phyloP scores from a whole-genome alignment of 1,284 basidiomycete species.

The Sporisorium sorghi region DNA sequence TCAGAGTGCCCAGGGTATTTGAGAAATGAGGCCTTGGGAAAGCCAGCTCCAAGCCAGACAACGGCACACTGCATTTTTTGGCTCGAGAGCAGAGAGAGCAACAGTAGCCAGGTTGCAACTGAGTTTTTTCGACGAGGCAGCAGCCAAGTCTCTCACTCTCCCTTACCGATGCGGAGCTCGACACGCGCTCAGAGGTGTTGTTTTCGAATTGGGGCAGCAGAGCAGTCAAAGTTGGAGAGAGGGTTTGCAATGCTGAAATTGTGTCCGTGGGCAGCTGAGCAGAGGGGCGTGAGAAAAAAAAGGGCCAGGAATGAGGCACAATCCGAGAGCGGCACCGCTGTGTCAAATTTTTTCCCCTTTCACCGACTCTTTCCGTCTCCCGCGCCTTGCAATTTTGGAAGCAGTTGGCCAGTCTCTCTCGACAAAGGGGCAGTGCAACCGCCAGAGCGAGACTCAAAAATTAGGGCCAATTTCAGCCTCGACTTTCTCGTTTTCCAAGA shows the following conservation, averaged over 20 bases:
- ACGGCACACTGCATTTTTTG: neutral
- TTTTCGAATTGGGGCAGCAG: slow-evolving; percentile 14
- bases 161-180: slow-evolving; percentile 27
- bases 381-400: neutral
- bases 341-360: slow-evolving; percentile 1
- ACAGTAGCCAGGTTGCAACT: slow-evolving; percentile 20
- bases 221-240: slow-evolving; percentile 17
- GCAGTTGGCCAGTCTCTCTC: slow-evolving; percentile 9
- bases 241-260: slow-evolving; percentile 22
- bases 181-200: slow-evolving; percentile 18
- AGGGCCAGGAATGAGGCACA: slow-evolving; percentile 21
- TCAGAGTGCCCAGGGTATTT: slow-evolving; percentile 16
- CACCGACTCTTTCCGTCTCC: neutral
- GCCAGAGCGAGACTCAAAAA: slow-evolving; percentile 7
- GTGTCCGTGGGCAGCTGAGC: slow-evolving; percentile 1
- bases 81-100: slow-evolving; percentile 17
- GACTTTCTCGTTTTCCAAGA: neutral
- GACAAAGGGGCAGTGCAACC: slow-evolving; percentile 3
- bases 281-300: slow-evolving; percentile 1
- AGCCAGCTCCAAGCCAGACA: neutral
- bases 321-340: slow-evolving; percentile 8
- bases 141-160: slow-evolving; percentile 23
- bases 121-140: slow-evolving; percentile 20
- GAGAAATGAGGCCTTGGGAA: slow-evolving; percentile 19
- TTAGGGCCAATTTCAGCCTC: neutral